Evolutionary conservation across 805 yeast species (phyloP).

Genomic region (Schizosaccharomyces cryophilus): DNA sequence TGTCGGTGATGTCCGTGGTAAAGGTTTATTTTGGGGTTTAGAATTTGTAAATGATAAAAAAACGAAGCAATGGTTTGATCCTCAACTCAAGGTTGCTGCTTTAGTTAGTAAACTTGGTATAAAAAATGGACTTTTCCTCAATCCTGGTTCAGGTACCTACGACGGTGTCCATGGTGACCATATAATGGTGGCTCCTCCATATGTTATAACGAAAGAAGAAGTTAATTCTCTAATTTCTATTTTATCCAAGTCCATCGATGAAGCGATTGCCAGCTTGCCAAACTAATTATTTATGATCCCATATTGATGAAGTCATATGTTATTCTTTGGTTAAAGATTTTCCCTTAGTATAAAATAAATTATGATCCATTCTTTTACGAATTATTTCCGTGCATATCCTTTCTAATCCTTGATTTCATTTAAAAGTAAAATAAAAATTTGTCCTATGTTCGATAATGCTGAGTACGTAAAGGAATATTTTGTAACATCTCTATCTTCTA

Average conservation of each 20-base stretch:
- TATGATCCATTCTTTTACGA: too few species aligned
- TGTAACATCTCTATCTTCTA: too few species aligned
- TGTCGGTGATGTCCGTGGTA: constrained; percentile 38
- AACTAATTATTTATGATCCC: background rate
- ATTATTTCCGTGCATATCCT: too few species aligned
- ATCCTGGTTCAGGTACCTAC: background rate
- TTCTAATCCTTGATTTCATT: too few species aligned
- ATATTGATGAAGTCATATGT: too few species aligned
- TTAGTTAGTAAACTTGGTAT: background rate
- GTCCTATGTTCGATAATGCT: too few species aligned
- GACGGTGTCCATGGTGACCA: background rate
- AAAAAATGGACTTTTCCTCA: background rate
- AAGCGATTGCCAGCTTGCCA: background rate
- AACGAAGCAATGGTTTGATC: constrained; percentile 21
- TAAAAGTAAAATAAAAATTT: too few species aligned
- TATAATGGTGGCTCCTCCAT: background rate
- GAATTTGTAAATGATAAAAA: constrained; percentile 30
- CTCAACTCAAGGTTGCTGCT: background rate
- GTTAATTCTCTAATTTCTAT: background rate
- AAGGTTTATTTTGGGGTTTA: constrained; percentile 34
- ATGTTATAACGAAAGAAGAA: background rate
- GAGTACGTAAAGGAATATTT: too few species aligned
- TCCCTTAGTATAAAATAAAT: too few species aligned
- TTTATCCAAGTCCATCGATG: background rate
- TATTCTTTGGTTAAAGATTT: too few species aligned